These are phyloP conservation scores for Oryza officinalis DNA, from an alignment of 176 grass and related monocot genomes.

Conservation along the genomic window DNA sequence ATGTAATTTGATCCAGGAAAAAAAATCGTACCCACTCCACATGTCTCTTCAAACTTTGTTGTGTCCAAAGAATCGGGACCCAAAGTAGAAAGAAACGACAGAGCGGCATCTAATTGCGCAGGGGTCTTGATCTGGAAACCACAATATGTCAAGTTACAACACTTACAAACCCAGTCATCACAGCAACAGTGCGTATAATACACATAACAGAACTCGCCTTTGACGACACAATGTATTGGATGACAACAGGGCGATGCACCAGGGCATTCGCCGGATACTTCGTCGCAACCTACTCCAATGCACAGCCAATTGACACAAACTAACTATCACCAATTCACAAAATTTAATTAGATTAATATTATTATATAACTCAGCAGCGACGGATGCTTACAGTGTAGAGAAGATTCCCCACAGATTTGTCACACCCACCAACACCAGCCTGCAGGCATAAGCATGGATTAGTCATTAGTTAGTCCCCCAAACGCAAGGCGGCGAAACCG, in stretches of 20 bases:
- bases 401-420: conserved; percentile 56
- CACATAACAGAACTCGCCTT: conserved; percentile 17
- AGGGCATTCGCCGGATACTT: conserved; percentile 54
- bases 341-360: neutral
- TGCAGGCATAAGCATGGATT: neutral
- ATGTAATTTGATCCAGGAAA: neutral
- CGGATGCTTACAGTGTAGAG: conserved; percentile 43
- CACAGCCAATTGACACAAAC: conserved; percentile 4
- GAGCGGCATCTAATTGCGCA: conserved; percentile 56
- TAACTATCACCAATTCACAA: neutral
- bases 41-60: conserved; percentile 57
- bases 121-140: conserved; percentile 53
- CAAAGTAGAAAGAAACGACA: conserved; percentile 46
- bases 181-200: neutral
- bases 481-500: neutral
- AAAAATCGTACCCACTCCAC: conserved; percentile 51
- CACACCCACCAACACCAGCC: conserved; percentile 44
- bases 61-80: conserved; percentile 52
- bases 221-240: conserved; percentile 48
- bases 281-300: conserved; percentile 45
- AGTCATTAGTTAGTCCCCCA: neutral
- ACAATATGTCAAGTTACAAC: neutral
- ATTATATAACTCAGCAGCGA: neutral
- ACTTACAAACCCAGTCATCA: neutral
- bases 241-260: conserved; percentile 48